Conservation (phyloP, 179 eudicot species). For the Camellia oleifera region DNA sequence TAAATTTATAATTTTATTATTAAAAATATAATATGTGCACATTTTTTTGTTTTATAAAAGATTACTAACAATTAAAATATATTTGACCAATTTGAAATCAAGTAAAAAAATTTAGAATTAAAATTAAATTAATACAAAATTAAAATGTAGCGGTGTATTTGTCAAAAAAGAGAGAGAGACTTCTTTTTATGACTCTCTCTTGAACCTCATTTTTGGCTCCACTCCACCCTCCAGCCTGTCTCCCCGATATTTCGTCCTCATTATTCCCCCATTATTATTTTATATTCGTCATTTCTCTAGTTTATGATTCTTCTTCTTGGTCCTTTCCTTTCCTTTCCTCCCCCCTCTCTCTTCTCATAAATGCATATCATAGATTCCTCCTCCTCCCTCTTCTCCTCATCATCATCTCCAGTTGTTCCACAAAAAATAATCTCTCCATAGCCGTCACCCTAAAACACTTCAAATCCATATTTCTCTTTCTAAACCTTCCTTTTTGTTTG, state of each 20-base stretch:
- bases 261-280: background rate
- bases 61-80: too few species aligned
- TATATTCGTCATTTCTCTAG: background rate
- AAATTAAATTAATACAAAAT: too few species aligned
- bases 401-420: background rate
- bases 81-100: background rate
- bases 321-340: slow-evolving; percentile 18
- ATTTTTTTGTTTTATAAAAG: too few species aligned
- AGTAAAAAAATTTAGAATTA: too few species aligned
- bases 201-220: background rate
- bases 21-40: too few species aligned
- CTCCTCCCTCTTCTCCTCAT: background rate
- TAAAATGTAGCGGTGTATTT: too few species aligned
- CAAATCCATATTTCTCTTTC: background rate
- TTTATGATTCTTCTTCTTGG: slow-evolving; percentile 1
- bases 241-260: background rate
- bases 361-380: background rate
- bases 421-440: background rate
- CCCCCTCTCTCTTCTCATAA: slow-evolving; percentile 1
- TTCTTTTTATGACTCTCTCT: background rate
- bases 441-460: background rate
- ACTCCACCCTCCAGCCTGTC: background rate
- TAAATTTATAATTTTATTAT: too few species aligned
- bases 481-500: background rate
- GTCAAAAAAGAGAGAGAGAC: too few species aligned